Evolutionary conservation across 192 early-diverging fungal genomes (phyloP).

Genomic region (Coemansia sp.): DNA sequence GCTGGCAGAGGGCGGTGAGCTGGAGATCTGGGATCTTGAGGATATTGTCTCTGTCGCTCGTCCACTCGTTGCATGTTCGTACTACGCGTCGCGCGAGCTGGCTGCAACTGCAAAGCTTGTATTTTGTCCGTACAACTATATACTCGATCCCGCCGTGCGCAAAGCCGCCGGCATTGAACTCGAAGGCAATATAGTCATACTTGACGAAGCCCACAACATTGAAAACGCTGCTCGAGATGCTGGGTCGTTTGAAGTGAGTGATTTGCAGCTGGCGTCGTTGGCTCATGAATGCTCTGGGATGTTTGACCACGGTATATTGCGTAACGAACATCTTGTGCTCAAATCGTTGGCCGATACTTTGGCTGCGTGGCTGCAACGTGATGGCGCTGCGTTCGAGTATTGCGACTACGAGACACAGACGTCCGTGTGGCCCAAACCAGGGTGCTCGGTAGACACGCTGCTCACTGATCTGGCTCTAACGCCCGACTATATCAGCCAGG

Average conservation of each 20-base stretch:
- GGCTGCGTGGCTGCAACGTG: slow-evolving; percentile 21
- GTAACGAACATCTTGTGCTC: background rate
- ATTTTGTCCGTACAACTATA: slow-evolving; percentile 69
- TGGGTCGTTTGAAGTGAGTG: slow-evolving; percentile 54
- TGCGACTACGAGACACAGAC: slow-evolving; percentile 35
- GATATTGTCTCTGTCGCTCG: slow-evolving; percentile 54
- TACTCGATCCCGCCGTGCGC: slow-evolving; percentile 61
- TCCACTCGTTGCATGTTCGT: slow-evolving; percentile 53
- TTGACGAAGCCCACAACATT: slow-evolving; percentile 70
- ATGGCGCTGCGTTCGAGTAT: slow-evolving; percentile 26
- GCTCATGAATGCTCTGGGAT: slow-evolving; percentile 38
- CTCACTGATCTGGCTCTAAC: slow-evolving; percentile 23
- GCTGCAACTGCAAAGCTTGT: slow-evolving; percentile 55
- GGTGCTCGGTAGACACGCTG: slow-evolving; percentile 9
- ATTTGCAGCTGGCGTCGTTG: slow-evolving; percentile 34
- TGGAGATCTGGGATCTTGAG: slow-evolving; percentile 63
- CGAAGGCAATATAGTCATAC: slow-evolving; percentile 53
- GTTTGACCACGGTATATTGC: slow-evolving; percentile 9
- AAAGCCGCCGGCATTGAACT: slow-evolving; percentile 54
- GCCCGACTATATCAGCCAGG: background rate
- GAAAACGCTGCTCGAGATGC: slow-evolving; percentile 59
- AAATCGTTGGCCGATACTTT: slow-evolving; percentile 15
- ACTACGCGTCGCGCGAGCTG: slow-evolving; percentile 56
- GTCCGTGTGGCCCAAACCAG: slow-evolving; percentile 35
- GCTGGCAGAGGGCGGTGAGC: slow-evolving; percentile 11